Conservation (phyloP, 805 yeast species). For the Yamadazyma phyllophila region DNA sequence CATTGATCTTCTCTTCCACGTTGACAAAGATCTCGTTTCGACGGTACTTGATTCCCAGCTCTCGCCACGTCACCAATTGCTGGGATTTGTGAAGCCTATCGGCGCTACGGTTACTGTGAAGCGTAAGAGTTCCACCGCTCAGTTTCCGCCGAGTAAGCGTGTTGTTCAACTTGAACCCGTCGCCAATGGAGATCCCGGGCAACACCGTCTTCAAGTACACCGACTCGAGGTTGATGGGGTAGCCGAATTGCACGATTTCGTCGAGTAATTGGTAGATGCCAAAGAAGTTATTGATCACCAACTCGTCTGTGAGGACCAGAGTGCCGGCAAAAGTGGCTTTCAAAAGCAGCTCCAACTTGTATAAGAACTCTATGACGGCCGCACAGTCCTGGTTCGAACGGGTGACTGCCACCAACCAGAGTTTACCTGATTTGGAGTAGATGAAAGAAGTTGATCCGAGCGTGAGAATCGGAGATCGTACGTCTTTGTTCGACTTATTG, state of each 20-base stretch:
- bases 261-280: constrained; percentile 75
- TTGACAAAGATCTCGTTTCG: constrained; percentile 78
- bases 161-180: constrained; percentile 10
- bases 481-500: constrained; percentile 18
- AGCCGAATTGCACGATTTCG: constrained; percentile 75
- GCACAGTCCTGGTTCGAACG: constrained; percentile 87
- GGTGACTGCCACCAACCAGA: constrained; percentile 88
- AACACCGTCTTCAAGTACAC: constrained; percentile 21
- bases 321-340: constrained; percentile 21
- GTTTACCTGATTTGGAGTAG: constrained; percentile 57
- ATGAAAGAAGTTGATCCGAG: constrained; percentile 90
- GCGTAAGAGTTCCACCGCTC: constrained; percentile 8
- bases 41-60: constrained; percentile 48
- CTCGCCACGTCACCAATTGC: constrained; percentile 13
- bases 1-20: constrained; percentile 71
- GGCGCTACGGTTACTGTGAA: constrained; percentile 10
- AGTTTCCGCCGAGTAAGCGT: constrained; percentile 11
- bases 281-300: constrained; percentile 63
- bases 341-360: constrained; percentile 56
- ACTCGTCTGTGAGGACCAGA: constrained; percentile 29
- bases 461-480: constrained; percentile 55
- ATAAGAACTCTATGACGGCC: constrained; percentile 72
- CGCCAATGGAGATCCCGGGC: constrained; percentile 8
- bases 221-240: constrained; percentile 63
- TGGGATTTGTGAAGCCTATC: constrained; percentile 8